Conservation (phyloP, 2,329 filamentous ascomycete species). For the Exserohilum turcica region DNA sequence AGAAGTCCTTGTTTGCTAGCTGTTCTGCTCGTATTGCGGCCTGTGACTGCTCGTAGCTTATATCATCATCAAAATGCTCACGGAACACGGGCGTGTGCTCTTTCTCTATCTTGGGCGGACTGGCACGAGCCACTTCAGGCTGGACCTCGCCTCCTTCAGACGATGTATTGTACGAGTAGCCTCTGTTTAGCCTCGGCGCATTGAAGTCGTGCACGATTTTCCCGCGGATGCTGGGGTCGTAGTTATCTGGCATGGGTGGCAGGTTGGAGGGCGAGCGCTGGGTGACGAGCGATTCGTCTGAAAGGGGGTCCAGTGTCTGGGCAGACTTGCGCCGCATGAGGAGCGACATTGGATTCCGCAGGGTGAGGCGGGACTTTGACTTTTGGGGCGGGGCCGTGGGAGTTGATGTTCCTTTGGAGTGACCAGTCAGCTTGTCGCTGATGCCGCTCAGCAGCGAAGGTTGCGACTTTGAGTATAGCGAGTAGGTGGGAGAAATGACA, state of each 20-base stretch:
- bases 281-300: slow-evolving; percentile 58
- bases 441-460: slow-evolving; percentile 41
- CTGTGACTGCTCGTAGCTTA: slow-evolving; percentile 47
- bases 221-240: slow-evolving; percentile 67
- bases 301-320: slow-evolving; percentile 53
- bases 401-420: slow-evolving; percentile 26
- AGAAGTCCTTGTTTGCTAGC: slow-evolving; percentile 55
- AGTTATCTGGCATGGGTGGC: slow-evolving; percentile 62
- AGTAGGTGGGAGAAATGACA: slow-evolving; percentile 32
- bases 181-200: slow-evolving; percentile 59
- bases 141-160: slow-evolving; percentile 27
- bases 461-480: slow-evolving; percentile 39
- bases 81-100: slow-evolving; percentile 64
- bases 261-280: slow-evolving; percentile 53
- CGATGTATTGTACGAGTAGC: slow-evolving; percentile 44
- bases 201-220: slow-evolving; percentile 70
- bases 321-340: slow-evolving; percentile 62
- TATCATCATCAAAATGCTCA: slow-evolving; percentile 64
- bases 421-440: slow-evolving; percentile 37
- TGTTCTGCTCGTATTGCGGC: slow-evolving; percentile 55
- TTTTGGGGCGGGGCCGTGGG: slow-evolving; percentile 33
- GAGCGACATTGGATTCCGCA: slow-evolving; percentile 66
- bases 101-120: slow-evolving; percentile 45
- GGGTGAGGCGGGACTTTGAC: slow-evolving; percentile 58
- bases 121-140: slow-evolving; percentile 32